Evolutionary conservation across 768 basidiomycete species (phyloP), one percentile per base, ranked within the genome.

Genomic region (Pulveroboletus sp.): DNA sequence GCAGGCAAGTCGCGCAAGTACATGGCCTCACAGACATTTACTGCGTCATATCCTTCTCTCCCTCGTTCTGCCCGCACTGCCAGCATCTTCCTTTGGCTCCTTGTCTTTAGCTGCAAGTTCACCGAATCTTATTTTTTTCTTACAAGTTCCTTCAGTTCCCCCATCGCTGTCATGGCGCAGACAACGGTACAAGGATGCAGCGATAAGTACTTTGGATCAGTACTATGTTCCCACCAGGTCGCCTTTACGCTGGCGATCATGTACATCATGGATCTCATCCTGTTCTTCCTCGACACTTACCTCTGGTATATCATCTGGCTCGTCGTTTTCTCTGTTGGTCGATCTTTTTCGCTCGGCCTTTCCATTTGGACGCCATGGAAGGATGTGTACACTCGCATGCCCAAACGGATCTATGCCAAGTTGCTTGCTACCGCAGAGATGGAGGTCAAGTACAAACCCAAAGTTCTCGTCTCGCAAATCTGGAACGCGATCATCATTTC

Each of bases 401-500:
- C 96, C 8, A 99, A 98, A 77, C 80, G 96, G 39, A 97, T 99
- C 54, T 99, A 96, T 68, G 93, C 95, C 57, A 99, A 99, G 74
- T 71, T 99, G 28, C 74, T 99, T 48, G 93, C 96, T 17, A 98
- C 95, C 0, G 82, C 79, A 2, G 95, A 98, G 64, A 98, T 98
- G 96, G 96, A 99, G 67, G 83, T 96, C 70, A 97, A 97, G 71
- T 99, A 98, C 76, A 98, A 98, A 71, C 96, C 96, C 50, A 99
- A 99, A 78, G 92, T 99, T 47, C 80, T 99, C 28, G 96, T 99
- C 36, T 97, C 94, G 17, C 96, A 99, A 72, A 86, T 99, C 28
- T 99, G 96, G 96, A 99, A 99, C 68, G 96, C 96, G 39, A 79
- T 98, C 71, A 95, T 99, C 69, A 99, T 99, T 55, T 98, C 95